These are phyloP conservation scores for Asterophora parasitica DNA, from an alignment of 768 basidiomycete species.

Conservation along the genomic window DNA sequence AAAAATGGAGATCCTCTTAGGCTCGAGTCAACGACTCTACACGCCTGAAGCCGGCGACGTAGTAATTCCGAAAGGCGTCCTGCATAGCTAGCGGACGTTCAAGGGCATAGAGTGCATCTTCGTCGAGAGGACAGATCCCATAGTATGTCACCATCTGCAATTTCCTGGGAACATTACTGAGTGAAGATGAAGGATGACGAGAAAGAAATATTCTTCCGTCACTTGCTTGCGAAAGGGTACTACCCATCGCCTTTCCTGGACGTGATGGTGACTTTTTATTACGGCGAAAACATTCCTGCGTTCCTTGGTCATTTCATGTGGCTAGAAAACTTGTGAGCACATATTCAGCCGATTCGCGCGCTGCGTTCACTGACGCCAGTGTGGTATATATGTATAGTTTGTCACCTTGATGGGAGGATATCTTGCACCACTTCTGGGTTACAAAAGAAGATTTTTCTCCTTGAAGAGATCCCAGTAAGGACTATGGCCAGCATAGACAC, in stretches of 20 bases:
- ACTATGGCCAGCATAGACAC: no score
- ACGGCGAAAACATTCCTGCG: constrained; percentile 23
- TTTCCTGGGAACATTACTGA: not conserved
- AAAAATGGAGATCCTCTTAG: constrained; percentile 24
- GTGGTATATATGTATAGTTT: constrained; percentile 14
- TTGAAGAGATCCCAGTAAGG: no score
- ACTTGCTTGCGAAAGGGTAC: constrained; percentile 18
- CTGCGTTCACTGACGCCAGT: not conserved
- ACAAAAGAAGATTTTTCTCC: no score
- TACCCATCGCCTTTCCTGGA: constrained; percentile 16
- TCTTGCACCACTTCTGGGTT: constrained; percentile 7
- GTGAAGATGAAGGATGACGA: constrained; percentile 20
- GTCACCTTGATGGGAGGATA: constrained; percentile 25
- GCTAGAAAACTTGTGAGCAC: constrained; percentile 26
- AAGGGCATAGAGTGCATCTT: constrained; percentile 24
- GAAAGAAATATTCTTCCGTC: constrained; percentile 32
- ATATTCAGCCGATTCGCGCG: not conserved
- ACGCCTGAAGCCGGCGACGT: constrained; percentile 28
- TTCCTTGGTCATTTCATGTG: constrained; percentile 24
- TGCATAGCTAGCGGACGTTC: constrained; percentile 23
- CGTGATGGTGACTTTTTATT: constrained; percentile 20
- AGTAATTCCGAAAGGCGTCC: constrained; percentile 22
- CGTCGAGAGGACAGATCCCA: constrained; percentile 28
- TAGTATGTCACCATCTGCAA: constrained; percentile 17
- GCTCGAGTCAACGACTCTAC: constrained; percentile 18